phyloP scores from a whole-genome alignment of 208 protist genomes.

The Leishmania arabica region DNA sequence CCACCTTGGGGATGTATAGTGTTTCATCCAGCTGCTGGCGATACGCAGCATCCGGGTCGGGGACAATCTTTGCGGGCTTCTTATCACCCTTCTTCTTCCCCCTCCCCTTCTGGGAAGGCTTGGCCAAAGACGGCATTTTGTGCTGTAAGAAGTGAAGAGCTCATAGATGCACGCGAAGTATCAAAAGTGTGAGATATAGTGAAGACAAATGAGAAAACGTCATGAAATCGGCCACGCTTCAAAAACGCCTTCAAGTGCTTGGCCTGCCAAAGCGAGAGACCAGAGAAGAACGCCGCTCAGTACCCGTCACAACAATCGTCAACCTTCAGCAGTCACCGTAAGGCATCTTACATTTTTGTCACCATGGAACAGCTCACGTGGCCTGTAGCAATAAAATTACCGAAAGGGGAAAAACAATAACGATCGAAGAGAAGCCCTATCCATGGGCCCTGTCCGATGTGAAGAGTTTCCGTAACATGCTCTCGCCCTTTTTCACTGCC shows the following conservation, averaged over 20 bases:
- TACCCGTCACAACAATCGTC: background rate
- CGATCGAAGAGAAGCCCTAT: conserved; percentile 6
- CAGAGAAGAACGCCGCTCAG: background rate
- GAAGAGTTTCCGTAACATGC: conserved; percentile 26
- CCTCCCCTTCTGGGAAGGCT: conserved; percentile 33
- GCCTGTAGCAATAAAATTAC: conserved; percentile 3
- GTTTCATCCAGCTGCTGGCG: conserved; percentile 40
- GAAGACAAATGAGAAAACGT: background rate
- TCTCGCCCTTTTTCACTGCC: conserved; percentile 34
- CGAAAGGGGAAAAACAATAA: conserved; percentile 3
- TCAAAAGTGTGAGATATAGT: background rate
- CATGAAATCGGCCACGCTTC: background rate
- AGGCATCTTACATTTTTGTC: background rate
- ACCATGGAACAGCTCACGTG: background rate
- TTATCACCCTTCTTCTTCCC: conserved; percentile 34
- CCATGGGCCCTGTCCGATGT: conserved; percentile 13
- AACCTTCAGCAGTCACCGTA: background rate
- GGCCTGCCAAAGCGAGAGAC: background rate
- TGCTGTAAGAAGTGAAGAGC: background rate
- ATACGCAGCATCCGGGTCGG: conserved; percentile 54
- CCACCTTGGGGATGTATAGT: conserved; percentile 47
- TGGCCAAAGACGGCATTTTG: conserved; percentile 14
- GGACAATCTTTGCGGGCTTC: conserved; percentile 25
- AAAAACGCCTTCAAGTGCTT: too few species aligned
- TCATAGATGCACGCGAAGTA: background rate